Evolutionary conservation across 305 asterid species (phyloP), one percentile per base, ranked within the genome.

Genomic region (Fraxinus dipetala): DNA sequence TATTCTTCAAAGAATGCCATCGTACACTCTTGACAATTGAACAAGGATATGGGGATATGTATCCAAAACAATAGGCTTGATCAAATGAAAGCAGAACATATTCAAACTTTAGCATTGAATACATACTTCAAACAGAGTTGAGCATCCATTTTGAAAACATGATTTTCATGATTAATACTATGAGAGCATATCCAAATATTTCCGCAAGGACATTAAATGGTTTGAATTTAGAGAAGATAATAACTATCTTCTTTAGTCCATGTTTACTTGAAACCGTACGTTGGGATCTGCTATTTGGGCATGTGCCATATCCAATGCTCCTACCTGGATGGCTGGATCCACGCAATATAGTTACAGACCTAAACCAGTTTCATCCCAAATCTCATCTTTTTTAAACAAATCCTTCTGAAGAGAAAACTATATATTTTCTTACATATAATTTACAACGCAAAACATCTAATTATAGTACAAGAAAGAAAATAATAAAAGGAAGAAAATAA

Each of bases 61-160:
- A 56, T 79, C 4, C 45, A 16, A n/a, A 72, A 74, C 61, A 28
- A 30, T 30, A 78, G 72, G 31, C 32, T 0, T 72, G 69, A 56
- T 51, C 45, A 35, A 51, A 72, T 65, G 43, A 38, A 20, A 4
- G 43, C 30, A 84, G 79, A 72, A 79, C 70, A 32, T 51, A 22
- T 9, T n/a, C 61, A 18, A 43, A 36, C 3, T 67, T 10, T 8
- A 63, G 78, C 40, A 75, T 67, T 56, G 56, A 32, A 45, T 34
- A 18, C 63, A 26, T 11, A 24, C 43, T 67, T 43, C 43, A 74
- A 63, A 77, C 69, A 67, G 26, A 79, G 77, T 35, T 22, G 13
- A 75, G 24, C 67, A 31, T 59, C 69, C 80, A 84, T 35, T 84
- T 31, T 22, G 65, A 59, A 76, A 54, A 59, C 34, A 76, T n/a